Evolutionary conservation across 352 stramenopile genomes (phyloP), one percentile per base, ranked within the genome.

Genomic region (Pythium sukuiense): DNA sequence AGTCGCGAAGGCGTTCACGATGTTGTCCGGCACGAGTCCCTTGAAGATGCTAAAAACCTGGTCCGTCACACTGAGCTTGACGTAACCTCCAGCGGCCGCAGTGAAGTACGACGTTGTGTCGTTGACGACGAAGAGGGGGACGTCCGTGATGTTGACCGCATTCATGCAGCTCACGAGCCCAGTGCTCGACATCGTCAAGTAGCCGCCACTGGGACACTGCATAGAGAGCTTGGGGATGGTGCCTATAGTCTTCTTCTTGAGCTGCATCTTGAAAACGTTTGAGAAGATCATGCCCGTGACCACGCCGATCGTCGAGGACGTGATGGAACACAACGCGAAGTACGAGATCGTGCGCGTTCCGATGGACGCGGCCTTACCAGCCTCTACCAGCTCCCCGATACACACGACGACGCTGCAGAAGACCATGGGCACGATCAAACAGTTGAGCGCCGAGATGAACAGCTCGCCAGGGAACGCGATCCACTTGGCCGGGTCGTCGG

Each of bases 1-100:
- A 1, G 69, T 70, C 12, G 79, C 75, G 37, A 95, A 87, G 0
- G 83, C 75, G n/a, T 74, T 65, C 49, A 90, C 75, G 54, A 93
- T 85, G 67, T 95, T 93, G 35, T 82, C 72, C 13, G 86, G 86
- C 60, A 94, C 79, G 35, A 91, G 70, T 39, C 77, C 67, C 33
- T 79, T 77, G 43, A 90, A 54, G 62, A 92, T 92, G 39, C 65
- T 70, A 59, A 93, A 87, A 58, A 92, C 69, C 64, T 92, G 81
- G 65, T 92, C 80, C 7, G 81, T 87, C 8, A 92, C 76, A 35
- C 73, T 81, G 43, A 90, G 71, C 45, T 69, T 67, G 33, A 72
- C 62, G 64, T 79, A 84, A 24, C 74, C 72, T 12, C 71, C 74
- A 41, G 78, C 61, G 3, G 70, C 61, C 11, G 65, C 63, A 48